Evolutionary conservation across 176 grass and related monocot genomes (phyloP).

Genomic region (Chloris gayana): DNA sequence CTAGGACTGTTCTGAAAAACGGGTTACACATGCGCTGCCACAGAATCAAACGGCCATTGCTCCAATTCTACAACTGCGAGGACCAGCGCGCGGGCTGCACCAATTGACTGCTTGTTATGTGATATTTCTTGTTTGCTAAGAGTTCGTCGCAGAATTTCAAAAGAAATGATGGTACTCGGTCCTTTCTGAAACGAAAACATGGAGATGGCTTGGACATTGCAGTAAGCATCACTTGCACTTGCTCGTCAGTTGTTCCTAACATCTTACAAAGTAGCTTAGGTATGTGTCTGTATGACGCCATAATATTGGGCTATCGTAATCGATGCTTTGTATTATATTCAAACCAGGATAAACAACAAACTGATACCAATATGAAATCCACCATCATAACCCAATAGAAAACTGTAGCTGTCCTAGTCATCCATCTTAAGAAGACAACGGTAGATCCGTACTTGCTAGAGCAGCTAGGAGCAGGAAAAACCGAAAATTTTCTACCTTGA

Average conservation of each 20-base stretch:
- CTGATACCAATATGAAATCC: neutral
- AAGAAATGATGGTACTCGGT: neutral
- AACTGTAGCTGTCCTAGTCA: slow-evolving; percentile 2
- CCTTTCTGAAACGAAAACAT: neutral
- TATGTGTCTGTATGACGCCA: neutral
- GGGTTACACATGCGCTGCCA: neutral
- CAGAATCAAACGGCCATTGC: neutral
- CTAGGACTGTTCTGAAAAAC: neutral
- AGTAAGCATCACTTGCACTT: neutral
- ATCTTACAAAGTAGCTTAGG: neutral
- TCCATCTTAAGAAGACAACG: neutral
- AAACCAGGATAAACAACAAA: neutral
- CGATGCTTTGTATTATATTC: neutral
- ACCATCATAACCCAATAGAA: neutral
- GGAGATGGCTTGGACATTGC: neutral
- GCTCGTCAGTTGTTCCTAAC: neutral
- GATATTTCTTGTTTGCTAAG: neutral
- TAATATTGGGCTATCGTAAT: neutral
- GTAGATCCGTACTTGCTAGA: neutral
- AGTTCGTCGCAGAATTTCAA: neutral
- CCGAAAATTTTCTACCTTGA: neutral
- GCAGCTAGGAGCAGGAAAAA: neutral
- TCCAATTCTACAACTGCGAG: neutral
- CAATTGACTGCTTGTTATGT: neutral
- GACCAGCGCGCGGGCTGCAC: neutral